Percentiles rank a stretch among this genome's conserved stretches.
Conservation (phyloP, 768 basidiomycete genomes). For the Auriscalpium microsporum region DNA sequence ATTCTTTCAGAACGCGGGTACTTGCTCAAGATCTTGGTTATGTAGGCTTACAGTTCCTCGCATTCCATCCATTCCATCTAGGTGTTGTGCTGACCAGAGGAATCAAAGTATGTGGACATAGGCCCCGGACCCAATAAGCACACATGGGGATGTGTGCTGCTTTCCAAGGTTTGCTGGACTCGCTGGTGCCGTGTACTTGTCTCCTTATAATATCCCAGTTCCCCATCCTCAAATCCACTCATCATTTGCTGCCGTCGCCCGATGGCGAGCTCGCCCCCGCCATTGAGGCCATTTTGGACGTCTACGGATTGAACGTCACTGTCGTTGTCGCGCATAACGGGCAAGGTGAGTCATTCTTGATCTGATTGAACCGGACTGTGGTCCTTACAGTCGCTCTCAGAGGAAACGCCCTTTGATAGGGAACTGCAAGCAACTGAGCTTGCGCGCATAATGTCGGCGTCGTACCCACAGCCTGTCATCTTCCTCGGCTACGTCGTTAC, state of each 20-base stretch:
- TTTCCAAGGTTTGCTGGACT: conserved; percentile 54
- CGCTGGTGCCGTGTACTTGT: not conserved
- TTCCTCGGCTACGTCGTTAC: conserved; percentile 81
- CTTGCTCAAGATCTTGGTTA: conserved; percentile 74
- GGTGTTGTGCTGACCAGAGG: not conserved
- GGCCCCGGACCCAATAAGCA: conserved; percentile 85
- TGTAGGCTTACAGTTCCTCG: conserved; percentile 34
- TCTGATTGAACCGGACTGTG: not conserved
- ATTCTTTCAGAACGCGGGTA: conserved; percentile 52
- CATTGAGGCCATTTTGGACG: conserved; percentile 76
- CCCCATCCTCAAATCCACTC: conserved; percentile 79
- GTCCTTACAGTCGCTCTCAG: conserved; percentile 27
- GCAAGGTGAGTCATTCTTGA: conserved; percentile 47
- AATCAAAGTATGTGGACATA: conserved; percentile 67
- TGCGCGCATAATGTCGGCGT: conserved; percentile 65
- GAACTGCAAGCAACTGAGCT: conserved; percentile 78
- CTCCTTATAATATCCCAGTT: conserved; percentile 40
- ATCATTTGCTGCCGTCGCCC: conserved; percentile 84
- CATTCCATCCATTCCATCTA: not conserved
- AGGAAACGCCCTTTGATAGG: conserved; percentile 84
- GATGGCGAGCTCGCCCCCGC: conserved; percentile 82
- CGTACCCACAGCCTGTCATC: conserved; percentile 64
- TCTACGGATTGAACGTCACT: conserved; percentile 68
- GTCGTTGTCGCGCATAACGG: conserved; percentile 91
- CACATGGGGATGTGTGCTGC: conserved; percentile 80